phyloP scores from a whole-genome alignment of 805 yeast species.

The Ogataea nitratoaversa region DNA sequence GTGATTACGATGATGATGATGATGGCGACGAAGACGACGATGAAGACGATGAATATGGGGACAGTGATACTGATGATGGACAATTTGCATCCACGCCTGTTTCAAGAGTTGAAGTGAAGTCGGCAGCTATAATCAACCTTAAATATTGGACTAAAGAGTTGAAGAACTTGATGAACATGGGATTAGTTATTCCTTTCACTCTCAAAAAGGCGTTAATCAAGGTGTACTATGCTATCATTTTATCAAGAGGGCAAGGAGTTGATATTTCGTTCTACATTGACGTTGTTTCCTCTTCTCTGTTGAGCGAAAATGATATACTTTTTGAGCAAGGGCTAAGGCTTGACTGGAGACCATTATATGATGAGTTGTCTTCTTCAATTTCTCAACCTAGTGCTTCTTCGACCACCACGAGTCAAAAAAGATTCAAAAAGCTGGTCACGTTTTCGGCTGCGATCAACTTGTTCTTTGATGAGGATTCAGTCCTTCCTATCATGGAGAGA shows the following conservation, averaged over 20 bases:
- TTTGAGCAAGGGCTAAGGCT: slow-evolving; percentile 38
- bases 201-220: slow-evolving; percentile 57
- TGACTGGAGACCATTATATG: slow-evolving; percentile 47
- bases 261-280: slow-evolving; percentile 57
- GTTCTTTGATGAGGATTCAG: slow-evolving; percentile 46
- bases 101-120: slow-evolving; percentile 57
- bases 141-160: slow-evolving; percentile 87
- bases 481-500: slow-evolving; percentile 48
- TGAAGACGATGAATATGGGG: slow-evolving; percentile 34
- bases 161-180: slow-evolving; percentile 70
- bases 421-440: slow-evolving; percentile 44
- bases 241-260: slow-evolving; percentile 68
- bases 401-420: slow-evolving; percentile 45
- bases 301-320: slow-evolving; percentile 43
- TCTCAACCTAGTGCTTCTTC: slow-evolving; percentile 47
- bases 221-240: slow-evolving; percentile 67
- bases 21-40: slow-evolving; percentile 34
- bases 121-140: slow-evolving; percentile 71
- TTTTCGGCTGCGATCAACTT: slow-evolving; percentile 51
- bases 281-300: slow-evolving; percentile 50
- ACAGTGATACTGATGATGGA: slow-evolving; percentile 41
- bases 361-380: slow-evolving; percentile 33
- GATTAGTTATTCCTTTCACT: slow-evolving; percentile 70
- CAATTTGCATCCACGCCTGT: slow-evolving; percentile 40
- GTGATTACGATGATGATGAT: slow-evolving; percentile 31